Evolutionary conservation across 2,329 filamentous ascomycete species (phyloP).

Genomic region (Claviceps digitariae): DNA sequence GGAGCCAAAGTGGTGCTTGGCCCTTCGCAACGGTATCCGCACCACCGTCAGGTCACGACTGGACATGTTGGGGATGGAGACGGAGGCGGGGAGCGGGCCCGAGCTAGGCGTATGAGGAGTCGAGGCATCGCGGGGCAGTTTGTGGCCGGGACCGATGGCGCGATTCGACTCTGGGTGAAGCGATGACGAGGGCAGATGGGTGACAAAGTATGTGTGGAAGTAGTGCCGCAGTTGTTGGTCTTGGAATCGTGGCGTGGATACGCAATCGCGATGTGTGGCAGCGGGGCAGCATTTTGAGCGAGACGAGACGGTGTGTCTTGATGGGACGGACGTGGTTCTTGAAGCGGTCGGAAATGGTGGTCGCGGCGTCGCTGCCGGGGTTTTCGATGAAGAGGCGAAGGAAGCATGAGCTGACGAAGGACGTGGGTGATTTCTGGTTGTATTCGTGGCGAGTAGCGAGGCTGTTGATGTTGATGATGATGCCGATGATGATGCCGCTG

Average conservation of each 20-base stretch:
- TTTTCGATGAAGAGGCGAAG: neutral
- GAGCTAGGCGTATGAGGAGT: slow-evolving; percentile 54
- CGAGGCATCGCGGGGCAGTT: slow-evolving; percentile 73
- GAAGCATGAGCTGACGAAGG: neutral
- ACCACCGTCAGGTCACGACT: slow-evolving; percentile 80
- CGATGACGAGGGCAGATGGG: slow-evolving; percentile 85
- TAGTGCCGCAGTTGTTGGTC: slow-evolving; percentile 9
- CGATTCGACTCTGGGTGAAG: slow-evolving; percentile 72
- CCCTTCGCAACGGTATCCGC: slow-evolving; percentile 80
- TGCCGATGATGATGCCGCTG: neutral
- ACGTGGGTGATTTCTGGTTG: neutral
- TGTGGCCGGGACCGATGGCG: slow-evolving; percentile 56
- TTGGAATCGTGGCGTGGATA: neutral
- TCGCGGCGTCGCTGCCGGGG: neutral
- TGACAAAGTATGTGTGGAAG: slow-evolving; percentile 97
- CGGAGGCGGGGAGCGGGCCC: slow-evolving; percentile 40
- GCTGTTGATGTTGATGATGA: neutral
- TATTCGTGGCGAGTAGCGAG: slow-evolving; percentile 1
- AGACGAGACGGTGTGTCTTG: neutral
- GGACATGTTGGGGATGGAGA: slow-evolving; percentile 45
- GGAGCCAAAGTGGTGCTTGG: slow-evolving; percentile 91
- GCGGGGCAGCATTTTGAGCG: neutral
- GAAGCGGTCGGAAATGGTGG: neutral
- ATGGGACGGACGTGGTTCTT: neutral
- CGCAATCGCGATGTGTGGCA: slow-evolving; percentile 1